Evolutionary conservation across 805 yeast genomes (phyloP), one percentile per base, ranked within the genome.

Genomic region (Blastobotrys muscicola): DNA sequence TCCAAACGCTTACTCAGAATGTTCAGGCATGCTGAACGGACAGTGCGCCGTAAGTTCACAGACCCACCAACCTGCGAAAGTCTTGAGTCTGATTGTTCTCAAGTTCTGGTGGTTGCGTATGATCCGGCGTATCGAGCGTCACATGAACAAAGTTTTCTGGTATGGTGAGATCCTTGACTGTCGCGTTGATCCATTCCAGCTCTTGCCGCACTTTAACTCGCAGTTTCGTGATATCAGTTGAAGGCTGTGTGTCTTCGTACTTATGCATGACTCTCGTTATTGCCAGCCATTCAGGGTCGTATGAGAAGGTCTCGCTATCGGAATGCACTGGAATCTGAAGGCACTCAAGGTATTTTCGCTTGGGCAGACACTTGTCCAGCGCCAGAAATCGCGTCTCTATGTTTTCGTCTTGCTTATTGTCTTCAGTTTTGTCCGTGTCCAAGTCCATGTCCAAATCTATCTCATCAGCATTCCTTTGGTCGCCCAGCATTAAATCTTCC

Each of bases 321-420:
- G 26, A 35, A 12, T 44, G n/a, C 4, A 29, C 36, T 7, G 40
- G 41, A 10, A 82, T 61, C 0, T 70, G 67, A 11, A 78, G 16
- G 3, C 73, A 52, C 45, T 80, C 81, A 8, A 86, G 49, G 55
- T 72, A 85, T 16, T 65, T 55, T 15, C 94, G 66, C 12, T 70
- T 63, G 1, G 86, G 85, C 1, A 83, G 65, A 53, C 94, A 85
- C 60, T 90, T 90, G 58, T 89, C 97, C 23, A 90, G 67, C 0
- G 97, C 92, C 29, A 85, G 60, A 53, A 87, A 90, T 10, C 61
- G 54, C 2, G 82, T 7, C 23, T 38, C 34, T 8, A 42, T 26
- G 36, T 32, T 46, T 29, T 12, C 33, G 16, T 45, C 41, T 8
- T 32, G 44, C n/a, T 15, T 31, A 7, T 43, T 44, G 11, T 44